phyloP scores from a whole-genome alignment of 495 filamentous ascomycete species.

The Saxophila tyrrhenica region DNA sequence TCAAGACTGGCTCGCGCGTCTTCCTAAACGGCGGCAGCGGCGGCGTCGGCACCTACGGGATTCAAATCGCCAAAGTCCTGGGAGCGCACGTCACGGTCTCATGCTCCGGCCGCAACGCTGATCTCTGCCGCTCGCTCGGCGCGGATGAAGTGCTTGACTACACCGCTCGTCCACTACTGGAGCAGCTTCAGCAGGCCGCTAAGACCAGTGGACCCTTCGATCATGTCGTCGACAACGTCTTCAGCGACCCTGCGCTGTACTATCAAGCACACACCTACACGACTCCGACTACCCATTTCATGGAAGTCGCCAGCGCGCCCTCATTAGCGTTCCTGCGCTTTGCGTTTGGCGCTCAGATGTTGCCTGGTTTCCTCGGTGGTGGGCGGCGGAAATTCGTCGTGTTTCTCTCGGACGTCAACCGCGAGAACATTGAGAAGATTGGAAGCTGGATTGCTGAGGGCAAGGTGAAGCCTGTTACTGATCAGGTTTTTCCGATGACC shows the following conservation, averaged over 20 bases:
- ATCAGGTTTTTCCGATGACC: conserved; percentile 17
- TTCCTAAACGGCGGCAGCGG: conserved; percentile 61
- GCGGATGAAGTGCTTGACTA: conserved; percentile 24
- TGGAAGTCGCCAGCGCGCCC: conserved; percentile 16
- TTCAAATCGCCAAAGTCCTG: conserved; percentile 54
- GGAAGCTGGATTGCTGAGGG: conserved; percentile 23
- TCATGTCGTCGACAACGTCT: conserved; percentile 21
- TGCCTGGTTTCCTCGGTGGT: conserved; percentile 22
- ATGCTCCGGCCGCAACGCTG: conserved; percentile 48
- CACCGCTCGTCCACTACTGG: conserved; percentile 7
- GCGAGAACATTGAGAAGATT: conserved; percentile 13
- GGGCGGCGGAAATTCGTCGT: conserved; percentile 16
- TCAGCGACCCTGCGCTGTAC: conserved; percentile 8
- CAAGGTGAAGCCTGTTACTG: conserved; percentile 22
- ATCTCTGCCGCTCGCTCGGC: conserved; percentile 29
- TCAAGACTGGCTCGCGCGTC: conserved; percentile 43
- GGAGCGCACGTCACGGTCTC: conserved; percentile 51
- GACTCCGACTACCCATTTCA: conserved; percentile 9
- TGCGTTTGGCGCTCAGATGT: conserved; percentile 1
- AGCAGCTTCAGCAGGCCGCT: conserved; percentile 7
- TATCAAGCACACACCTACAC: conserved; percentile 18
- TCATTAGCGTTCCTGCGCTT: conserved; percentile 1
- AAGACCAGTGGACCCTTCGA: too few relatives aligned
- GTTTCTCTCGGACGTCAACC: conserved; percentile 15
- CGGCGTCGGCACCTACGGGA: conserved; percentile 48